Evolutionary conservation across 306 rosid genomes (phyloP), one percentile per base, ranked within the genome.

Genomic region (Cicer pinnatifidum): DNA sequence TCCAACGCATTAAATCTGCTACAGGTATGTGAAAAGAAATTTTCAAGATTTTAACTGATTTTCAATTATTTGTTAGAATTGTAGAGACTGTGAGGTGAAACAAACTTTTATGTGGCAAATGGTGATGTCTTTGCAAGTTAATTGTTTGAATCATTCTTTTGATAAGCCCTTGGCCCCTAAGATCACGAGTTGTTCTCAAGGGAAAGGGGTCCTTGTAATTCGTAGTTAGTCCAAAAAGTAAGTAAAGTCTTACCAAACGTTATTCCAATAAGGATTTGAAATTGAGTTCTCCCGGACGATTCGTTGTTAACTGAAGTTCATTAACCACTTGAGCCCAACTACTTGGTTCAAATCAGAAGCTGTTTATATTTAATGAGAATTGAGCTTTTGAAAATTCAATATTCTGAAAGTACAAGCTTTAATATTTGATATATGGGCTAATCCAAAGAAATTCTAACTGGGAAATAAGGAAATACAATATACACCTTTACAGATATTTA

Each of bases 1-100:
- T 90, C 75, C 85, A 77, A 67, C 83, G 82, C 69, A 87, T 90
- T 38, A 90, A 86, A 85, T 81, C 81, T 67, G 91, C 88, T 38
- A 93, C 98, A 82, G 93, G 98, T 93, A 82, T 75, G 56, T 69
- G 71, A 45, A 69, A 80, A 5, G 33, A 78, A 51, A 62, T 82
- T 69, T 68, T 48, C 62, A 16, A 45, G 40, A 6, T 19, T 47
- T 9, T 1, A 40, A 52, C 47, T 63, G 57, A 62, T 65, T 71
- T 72, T 57, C 59, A 48, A 50, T 53, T 65, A 65, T 72, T 38
- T 64, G 40, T 69, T 72, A 45, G 64, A 67, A 61, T 78, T n/a
- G 56, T 69, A 37, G 62, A 47, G 68, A 35, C 60, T 75, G 38
- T 64, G 46, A 20, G 33, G 35, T 44, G 54, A 63, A 59, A 52